Evolutionary conservation across 108 stramenopile species (phyloP).

Genomic region (Cyclotella cryptica): DNA sequence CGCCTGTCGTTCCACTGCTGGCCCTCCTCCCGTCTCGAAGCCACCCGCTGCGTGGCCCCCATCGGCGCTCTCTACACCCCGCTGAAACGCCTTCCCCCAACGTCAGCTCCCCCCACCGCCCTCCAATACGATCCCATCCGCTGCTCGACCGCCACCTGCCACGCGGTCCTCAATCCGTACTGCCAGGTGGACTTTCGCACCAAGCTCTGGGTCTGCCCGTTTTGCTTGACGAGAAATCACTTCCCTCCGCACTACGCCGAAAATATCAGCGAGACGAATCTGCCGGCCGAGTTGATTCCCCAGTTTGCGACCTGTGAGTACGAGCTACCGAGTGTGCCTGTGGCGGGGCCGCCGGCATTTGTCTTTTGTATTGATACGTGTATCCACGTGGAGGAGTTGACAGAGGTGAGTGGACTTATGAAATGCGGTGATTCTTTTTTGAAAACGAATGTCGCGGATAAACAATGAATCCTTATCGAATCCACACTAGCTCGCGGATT

Average conservation of each 20-base stretch:
- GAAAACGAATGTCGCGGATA: not conserved
- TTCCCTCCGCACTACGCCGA: slow-evolving; percentile 99
- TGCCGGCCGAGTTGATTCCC: slow-evolving; percentile 99
- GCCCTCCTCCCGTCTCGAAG: slow-evolving; percentile 96
- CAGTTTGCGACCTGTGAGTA: slow-evolving; percentile 99
- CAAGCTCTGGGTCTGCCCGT: slow-evolving; percentile 98
- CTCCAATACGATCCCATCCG: slow-evolving; percentile 98
- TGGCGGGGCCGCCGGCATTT: slow-evolving; percentile 94
- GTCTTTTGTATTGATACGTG: slow-evolving; percentile 98
- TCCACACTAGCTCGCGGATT: slow-evolving; percentile 84
- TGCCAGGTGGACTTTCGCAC: slow-evolving; percentile 97
- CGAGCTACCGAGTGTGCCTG: slow-evolving; percentile 88
- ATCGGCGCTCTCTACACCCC: slow-evolving; percentile 98
- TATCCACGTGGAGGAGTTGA: slow-evolving; percentile 92
- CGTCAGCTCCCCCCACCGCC: slow-evolving; percentile 78
- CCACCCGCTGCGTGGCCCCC: slow-evolving; percentile 96
- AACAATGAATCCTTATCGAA: not conserved
- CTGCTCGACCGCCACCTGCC: slow-evolving; percentile 91
- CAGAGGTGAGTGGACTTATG: slow-evolving; percentile 34
- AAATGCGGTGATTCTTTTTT: not conserved
- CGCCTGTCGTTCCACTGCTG: slow-evolving; percentile 97
- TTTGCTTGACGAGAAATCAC: slow-evolving; percentile 97
- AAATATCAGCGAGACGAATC: slow-evolving; percentile 96
- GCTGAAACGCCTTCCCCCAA: slow-evolving; percentile 89
- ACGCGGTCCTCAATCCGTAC: slow-evolving; percentile 97